These are phyloP conservation scores for Vaccinium myrtillus DNA, from an alignment of 148 eudicot genomes.

Conservation along the genomic window DNA sequence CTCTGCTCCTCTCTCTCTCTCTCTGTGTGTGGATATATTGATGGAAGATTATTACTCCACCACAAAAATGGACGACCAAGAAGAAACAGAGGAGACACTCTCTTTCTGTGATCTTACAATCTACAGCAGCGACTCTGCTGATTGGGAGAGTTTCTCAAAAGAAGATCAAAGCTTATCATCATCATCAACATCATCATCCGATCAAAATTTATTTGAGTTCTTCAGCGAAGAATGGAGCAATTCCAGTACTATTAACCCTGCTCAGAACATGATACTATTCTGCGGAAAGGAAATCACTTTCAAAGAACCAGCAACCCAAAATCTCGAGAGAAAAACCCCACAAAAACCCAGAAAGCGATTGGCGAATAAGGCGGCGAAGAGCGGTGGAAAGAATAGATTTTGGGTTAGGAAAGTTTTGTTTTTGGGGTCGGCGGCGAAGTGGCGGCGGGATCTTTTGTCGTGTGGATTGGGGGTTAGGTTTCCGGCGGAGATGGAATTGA, in stretches of 20 bases:
- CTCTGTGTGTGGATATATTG: background rate
- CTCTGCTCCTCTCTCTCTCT: background rate
- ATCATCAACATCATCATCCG: too few relatives aligned
- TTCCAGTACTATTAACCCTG: background rate
- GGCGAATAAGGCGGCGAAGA: background rate
- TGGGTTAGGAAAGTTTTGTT: background rate
- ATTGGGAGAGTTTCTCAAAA: background rate
- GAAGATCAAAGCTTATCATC: constrained; percentile 10
- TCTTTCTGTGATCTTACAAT: constrained; percentile 33
- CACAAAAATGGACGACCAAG: background rate
- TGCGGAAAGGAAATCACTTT: constrained; percentile 13
- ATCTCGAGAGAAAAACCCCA: background rate
- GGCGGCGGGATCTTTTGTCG: constrained; percentile 1
- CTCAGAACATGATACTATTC: constrained; percentile 20
- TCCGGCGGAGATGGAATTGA: constrained; percentile 21
- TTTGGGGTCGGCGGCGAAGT: background rate
- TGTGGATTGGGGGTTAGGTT: constrained; percentile 6
- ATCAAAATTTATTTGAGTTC: constrained; percentile 35
- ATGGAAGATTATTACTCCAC: background rate
- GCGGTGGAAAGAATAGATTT: background rate
- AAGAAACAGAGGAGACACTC: constrained; percentile 27
- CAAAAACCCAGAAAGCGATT: background rate
- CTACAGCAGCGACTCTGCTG: constrained; percentile 15
- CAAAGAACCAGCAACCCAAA: background rate
- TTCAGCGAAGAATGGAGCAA: constrained; percentile 24